Percentiles rank a stretch among this genome's conserved stretches.
phyloP scores from a whole-genome alignment of 306 rosid genomes.

The Spatholobus suberectus region DNA sequence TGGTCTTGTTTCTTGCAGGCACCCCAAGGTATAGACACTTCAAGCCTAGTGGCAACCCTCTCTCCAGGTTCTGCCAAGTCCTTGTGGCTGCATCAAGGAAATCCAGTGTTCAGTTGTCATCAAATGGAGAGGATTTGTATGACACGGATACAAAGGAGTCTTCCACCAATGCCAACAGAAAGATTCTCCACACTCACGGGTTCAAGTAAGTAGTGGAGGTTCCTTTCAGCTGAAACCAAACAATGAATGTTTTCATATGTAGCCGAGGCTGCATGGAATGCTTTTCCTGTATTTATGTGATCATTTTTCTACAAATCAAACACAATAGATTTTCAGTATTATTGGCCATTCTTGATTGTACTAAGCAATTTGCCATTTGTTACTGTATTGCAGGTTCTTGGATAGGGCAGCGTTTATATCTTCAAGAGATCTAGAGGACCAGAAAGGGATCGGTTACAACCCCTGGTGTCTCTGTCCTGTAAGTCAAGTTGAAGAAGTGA shows the following conservation, averaged over 20 bases:
- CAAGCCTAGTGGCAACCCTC: constrained; percentile 93
- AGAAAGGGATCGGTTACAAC: constrained; percentile 47
- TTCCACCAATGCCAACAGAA: constrained; percentile 60
- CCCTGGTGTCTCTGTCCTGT: constrained; percentile 89
- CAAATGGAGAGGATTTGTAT: constrained; percentile 62
- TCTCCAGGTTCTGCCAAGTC: constrained; percentile 87
- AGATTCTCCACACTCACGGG: constrained; percentile 88
- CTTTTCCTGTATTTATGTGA: background rate
- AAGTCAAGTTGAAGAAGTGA: constrained; percentile 96
- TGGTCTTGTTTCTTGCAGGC: constrained; percentile 85
- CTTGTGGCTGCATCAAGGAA: constrained; percentile 79
- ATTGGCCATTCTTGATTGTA: constrained; percentile 15
- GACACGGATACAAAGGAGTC: constrained; percentile 51
- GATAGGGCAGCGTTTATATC: constrained; percentile 90
- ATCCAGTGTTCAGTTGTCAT: constrained; percentile 61
- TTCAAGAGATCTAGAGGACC: constrained; percentile 72
- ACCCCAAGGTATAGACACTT: constrained; percentile 87
- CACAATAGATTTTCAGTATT: background rate
- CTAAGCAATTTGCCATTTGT: constrained; percentile 8
- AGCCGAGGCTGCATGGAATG: constrained; percentile 17
- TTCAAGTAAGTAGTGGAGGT: constrained; percentile 74
- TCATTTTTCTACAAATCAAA: background rate
- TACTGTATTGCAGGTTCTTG: constrained; percentile 69
- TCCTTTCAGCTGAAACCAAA: constrained; percentile 1
- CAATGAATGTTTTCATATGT: background rate